A percentile compares a stretch with the other conserved stretches of the same genome.
Evolutionary conservation across 2,329 filamentous ascomycete species (phyloP).

Genomic region (Penicillium sp.): DNA sequence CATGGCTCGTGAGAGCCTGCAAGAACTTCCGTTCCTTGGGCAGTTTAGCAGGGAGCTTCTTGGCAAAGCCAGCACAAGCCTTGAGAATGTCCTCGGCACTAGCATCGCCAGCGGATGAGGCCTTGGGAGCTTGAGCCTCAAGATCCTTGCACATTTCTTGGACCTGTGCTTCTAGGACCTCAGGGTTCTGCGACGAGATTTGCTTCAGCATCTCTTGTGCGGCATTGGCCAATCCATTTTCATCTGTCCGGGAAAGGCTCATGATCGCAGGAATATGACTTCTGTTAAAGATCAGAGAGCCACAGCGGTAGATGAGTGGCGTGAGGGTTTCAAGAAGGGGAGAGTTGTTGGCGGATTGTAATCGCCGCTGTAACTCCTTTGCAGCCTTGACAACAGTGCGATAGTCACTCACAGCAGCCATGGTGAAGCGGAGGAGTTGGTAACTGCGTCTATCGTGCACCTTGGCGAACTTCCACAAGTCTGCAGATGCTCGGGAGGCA

Average conservation of each 20-base stretch:
- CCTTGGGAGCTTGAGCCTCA: constrained; percentile 74
- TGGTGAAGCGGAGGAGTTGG: constrained; percentile 82
- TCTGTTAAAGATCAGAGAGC: constrained; percentile 86
- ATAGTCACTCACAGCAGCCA: constrained; percentile 84
- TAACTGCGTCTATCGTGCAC: constrained; percentile 87
- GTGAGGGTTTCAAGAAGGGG: constrained; percentile 75
- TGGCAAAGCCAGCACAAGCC: constrained; percentile 88
- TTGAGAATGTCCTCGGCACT: constrained; percentile 87
- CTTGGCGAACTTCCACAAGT: constrained; percentile 89
- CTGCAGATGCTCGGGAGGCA: constrained; percentile 66
- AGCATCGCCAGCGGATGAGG: constrained; percentile 66
- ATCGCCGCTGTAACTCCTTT: constrained; percentile 81
- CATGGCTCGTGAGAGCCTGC: constrained; percentile 79
- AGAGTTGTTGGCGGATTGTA: constrained; percentile 65
- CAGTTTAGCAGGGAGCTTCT: constrained; percentile 80
- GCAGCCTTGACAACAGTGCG: constrained; percentile 87
- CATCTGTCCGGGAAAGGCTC: constrained; percentile 80
- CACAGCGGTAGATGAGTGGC: constrained; percentile 79
- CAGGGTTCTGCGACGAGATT: constrained; percentile 85
- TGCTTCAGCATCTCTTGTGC: constrained; percentile 90
- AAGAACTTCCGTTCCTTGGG: constrained; percentile 78
- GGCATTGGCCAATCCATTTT: constrained; percentile 72
- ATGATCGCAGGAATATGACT: constrained; percentile 92
- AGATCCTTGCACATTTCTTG: constrained; percentile 88
- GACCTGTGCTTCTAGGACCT: constrained; percentile 89